Base-by-base conservation (phyloP, 2,329 filamentous ascomycete genomes). In the Stachybotrys echinatus region DNA sequence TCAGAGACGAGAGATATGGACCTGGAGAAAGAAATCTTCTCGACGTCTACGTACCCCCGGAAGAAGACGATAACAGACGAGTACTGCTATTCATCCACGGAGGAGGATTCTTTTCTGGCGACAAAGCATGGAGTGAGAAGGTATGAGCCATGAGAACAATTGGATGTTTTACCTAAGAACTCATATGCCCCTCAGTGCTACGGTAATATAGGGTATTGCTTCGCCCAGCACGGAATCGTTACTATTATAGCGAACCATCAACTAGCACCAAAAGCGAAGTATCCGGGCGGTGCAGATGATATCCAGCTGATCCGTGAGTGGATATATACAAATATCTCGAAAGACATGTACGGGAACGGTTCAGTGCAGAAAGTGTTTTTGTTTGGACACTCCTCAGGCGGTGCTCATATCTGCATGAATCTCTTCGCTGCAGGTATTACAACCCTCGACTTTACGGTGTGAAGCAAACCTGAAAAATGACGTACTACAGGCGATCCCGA, bases 371-470 rank as follows among this genome's bases (percentile, higher is more conserved):
- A 52, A 19, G 54, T 56, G 4, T 40, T 54, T 20, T 39, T 56
- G 18, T 46, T 54, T 20, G 54, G 54, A 14, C 54, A 56, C 37
- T 56, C 54, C 2, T 56, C 54, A 4, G 54, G 54, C 17, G 54
- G 50, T 19, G 52, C 52, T 2, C 54, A 56, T 23, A 51, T 54
- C 20, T 42, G 44, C 7, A 48, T 44, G 42, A 54, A 56, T 31
- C 42, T 56, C n/a, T 56, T 48, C 21, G 54, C 52, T 17, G 47
- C 50, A n/a, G 53, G 53, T 49, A 31, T 7, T 31, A 12, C 27
- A 7, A 12, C 12, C 27, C 27, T 31, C 27, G 12, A 31, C 27
- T 31, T 31, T 12, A 31, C 27, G n/a, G 27, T 31, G 27, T 31
- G 12, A 21, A 23, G 49, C 14, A 23, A n/a, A 21, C 10, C 17